A percentile compares a stretch with the other conserved stretches of the same genome.
Conservation (phyloP, 106 monocot genomes). For the Dendrobium catenatum region DNA sequence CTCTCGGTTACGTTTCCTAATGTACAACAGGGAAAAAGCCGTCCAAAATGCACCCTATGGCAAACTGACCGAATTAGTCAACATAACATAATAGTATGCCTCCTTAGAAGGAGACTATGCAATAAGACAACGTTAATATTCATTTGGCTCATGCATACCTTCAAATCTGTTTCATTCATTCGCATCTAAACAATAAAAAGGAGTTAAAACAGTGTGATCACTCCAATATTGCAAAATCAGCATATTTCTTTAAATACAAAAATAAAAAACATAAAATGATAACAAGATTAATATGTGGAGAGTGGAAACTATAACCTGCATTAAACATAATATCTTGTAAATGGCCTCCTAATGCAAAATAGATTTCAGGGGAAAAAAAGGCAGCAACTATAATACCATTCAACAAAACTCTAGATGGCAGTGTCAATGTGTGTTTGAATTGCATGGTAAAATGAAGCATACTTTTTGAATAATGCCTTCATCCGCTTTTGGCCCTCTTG, state of each 20-base stretch:
- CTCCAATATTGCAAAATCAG: background rate
- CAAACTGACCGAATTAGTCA: too few relatives aligned
- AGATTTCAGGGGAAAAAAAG: background rate
- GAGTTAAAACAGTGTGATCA: background rate
- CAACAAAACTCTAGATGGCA: background rate
- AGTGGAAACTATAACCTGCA: background rate
- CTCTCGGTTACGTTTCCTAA: too few relatives aligned
- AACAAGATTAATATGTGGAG: background rate
- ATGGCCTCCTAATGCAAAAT: background rate
- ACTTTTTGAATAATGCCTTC: slow-evolving; percentile 57
- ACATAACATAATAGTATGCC: too few relatives aligned
- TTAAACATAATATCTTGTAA: background rate
- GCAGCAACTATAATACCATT: background rate
- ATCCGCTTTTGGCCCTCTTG: slow-evolving; percentile 43
- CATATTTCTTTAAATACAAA: background rate
- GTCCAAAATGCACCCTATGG: too few relatives aligned
- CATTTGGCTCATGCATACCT: too few relatives aligned
- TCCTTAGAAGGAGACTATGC: too few relatives aligned
- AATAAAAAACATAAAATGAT: background rate
- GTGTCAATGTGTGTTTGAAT: background rate
- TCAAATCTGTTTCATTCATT: background rate
- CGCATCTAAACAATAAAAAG: background rate
- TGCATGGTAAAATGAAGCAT: slow-evolving; percentile 12
- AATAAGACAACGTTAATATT: too few relatives aligned
- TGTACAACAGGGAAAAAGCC: too few relatives aligned